Evolutionary conservation across 1,284 basidiomycete species (phyloP), one percentile per base, ranked within the genome.

Genomic region (Moesziomyces aphidis): DNA sequence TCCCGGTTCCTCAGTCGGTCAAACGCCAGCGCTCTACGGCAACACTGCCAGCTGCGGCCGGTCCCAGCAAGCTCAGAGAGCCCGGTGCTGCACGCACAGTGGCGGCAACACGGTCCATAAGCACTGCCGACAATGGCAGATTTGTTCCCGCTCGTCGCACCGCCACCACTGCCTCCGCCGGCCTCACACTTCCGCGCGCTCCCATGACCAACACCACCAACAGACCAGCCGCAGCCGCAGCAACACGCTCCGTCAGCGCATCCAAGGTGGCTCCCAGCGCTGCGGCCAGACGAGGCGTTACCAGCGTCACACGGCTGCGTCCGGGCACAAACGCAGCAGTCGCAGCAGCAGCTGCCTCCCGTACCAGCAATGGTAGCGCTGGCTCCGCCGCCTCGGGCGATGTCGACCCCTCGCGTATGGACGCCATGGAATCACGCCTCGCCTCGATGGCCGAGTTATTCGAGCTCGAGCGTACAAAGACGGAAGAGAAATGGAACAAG

Each of bases 391-490:
- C 13, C 19, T 70, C 66, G 5, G 48, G 45, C n/a, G 67, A 70
- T 10, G 63, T 60, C 34, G 73, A 76, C 21, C 75, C 75, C 7
- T 71, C 75, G 5, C 63, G 68, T 19, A 74, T 79, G 70, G 72
- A 74, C 39, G 76, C 73, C 5, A 74, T 79, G 63, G 76, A 79
- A 49, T 72, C 69, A 0, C 72, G 70, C 5, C 57, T 79, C 8
- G 55, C 66, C 15, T 69, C 73, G 45, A 79, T 83, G 80, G 73
- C 77, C 46, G 73, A 76, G 34, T 58, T 83, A 13, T 79, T 81
- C 34, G 71, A 77, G 34, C 66, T 76, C n/a, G 81, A 83, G 39
- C 62, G 72, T 21, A 68, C 75, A 55, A 81, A 79, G 53, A 75
- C 74, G 9, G 67, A 78, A 21, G 73, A 67, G 36, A 67, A 76